phyloP scores from a whole-genome alignment of 192 early-diverging fungal species.

The Geosiphon pyriformis region DNA sequence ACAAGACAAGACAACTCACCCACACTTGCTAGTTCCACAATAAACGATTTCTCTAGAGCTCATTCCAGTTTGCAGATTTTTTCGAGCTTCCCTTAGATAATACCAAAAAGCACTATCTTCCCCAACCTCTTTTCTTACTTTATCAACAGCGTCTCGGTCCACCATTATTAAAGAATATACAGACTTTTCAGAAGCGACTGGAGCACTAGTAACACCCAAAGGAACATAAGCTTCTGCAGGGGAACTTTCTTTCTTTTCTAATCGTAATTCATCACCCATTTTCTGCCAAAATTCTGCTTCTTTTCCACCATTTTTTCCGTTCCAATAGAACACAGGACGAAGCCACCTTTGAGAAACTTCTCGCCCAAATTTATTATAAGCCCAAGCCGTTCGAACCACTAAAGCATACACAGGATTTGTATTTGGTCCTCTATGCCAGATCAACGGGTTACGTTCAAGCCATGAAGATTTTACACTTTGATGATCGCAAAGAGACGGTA shows the following conservation, averaged over 20 bases:
- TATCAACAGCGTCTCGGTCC: slow-evolving; percentile 43
- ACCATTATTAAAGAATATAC: slow-evolving; percentile 52
- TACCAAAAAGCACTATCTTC: slow-evolving; percentile 34
- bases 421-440: slow-evolving; percentile 56
- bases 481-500: slow-evolving; percentile 43
- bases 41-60: slow-evolving; percentile 37
- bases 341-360: slow-evolving; percentile 37
- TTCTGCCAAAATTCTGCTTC: slow-evolving; percentile 26
- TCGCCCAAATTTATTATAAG: slow-evolving; percentile 37
- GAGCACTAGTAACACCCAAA: slow-evolving; percentile 10
- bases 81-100: slow-evolving; percentile 43
- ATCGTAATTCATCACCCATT: slow-evolving; percentile 30
- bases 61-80: slow-evolving; percentile 41
- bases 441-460: slow-evolving; percentile 33
- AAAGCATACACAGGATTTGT: slow-evolving; percentile 56
- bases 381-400: slow-evolving; percentile 49
- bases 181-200: slow-evolving; percentile 11
- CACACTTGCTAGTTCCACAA: slow-evolving; percentile 49
- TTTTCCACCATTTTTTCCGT: slow-evolving; percentile 44
- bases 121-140: slow-evolving; percentile 32
- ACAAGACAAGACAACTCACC: slow-evolving; percentile 34
- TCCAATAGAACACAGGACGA: slow-evolving; percentile 53
- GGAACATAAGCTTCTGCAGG: slow-evolving; percentile 52
- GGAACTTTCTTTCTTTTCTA: slow-evolving; percentile 51
- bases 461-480: slow-evolving; percentile 31